phyloP scores from a whole-genome alignment of 176 grass and related monocot species.

The Microstegium vimineum region DNA sequence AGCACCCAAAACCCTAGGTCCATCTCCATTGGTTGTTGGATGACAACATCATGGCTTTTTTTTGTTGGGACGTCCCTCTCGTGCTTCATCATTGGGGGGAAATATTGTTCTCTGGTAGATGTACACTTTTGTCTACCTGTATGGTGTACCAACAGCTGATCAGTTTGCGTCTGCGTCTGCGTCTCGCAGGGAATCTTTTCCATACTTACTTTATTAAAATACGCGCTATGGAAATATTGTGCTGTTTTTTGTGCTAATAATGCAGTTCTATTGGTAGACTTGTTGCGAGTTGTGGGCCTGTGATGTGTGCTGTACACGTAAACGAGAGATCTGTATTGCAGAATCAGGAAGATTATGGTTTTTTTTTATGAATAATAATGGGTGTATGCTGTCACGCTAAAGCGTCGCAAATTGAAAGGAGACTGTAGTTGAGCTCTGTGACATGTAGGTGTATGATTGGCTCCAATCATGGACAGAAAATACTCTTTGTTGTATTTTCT shows the following conservation, averaged over 20 bases:
- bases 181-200: constrained; percentile 13
- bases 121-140: constrained; percentile 46
- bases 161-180: not conserved
- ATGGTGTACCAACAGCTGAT: constrained; percentile 42
- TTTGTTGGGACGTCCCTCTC: constrained; percentile 45
- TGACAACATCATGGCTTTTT: constrained; percentile 32
- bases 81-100: constrained; percentile 34
- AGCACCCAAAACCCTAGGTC: constrained; percentile 25
- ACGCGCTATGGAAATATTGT: not conserved
- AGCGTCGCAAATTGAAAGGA: not conserved
- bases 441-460: constrained; percentile 30
- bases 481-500: not conserved
- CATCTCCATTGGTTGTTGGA: constrained; percentile 55
- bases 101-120: constrained; percentile 32
- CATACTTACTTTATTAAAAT: not conserved
- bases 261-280: not conserved
- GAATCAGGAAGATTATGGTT: constrained; percentile 11
- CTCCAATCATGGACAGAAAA: constrained; percentile 19
- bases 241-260: constrained; percentile 5
- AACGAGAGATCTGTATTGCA: not conserved
- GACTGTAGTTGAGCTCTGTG: not conserved
- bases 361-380: not conserved
- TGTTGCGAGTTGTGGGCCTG: not conserved
- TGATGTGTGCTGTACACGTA: not conserved
- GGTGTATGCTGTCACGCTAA: not conserved